Percentiles rank a stretch among this genome's conserved stretches.
These are phyloP conservation scores for Lizonia empirigonia DNA, from an alignment of 2,329 filamentous ascomycete genomes.

Conservation along the genomic window DNA sequence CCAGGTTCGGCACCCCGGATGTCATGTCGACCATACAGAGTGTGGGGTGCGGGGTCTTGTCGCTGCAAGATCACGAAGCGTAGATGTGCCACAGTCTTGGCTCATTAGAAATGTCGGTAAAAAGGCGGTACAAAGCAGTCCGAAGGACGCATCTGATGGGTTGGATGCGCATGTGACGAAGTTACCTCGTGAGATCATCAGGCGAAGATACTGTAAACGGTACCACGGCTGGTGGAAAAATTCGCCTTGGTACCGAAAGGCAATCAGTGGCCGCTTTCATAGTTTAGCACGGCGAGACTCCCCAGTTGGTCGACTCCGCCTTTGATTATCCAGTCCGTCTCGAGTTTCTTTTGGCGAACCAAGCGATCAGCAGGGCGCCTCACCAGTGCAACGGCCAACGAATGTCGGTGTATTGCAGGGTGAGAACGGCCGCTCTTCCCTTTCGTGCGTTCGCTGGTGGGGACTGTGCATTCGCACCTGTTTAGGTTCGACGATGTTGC, in stretches of 20 bases:
- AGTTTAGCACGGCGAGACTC: conserved; percentile 6
- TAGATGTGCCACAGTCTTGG: conserved; percentile 33
- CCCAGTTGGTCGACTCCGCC: conserved; percentile 9
- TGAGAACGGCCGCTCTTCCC: conserved; percentile 21
- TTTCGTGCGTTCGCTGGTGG: conserved; percentile 8
- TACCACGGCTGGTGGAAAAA: conserved; percentile 32
- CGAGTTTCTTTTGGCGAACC: not conserved
- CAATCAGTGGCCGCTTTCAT: conserved; percentile 21
- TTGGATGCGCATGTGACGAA: conserved; percentile 24
- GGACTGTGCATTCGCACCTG: conserved; percentile 9
- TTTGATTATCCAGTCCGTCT: conserved; percentile 2
- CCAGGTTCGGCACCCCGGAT: conserved; percentile 15
- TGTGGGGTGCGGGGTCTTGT: conserved; percentile 25
- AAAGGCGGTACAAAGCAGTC: conserved; percentile 27
- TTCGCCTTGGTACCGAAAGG: conserved; percentile 19
- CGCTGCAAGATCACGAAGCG: conserved; percentile 26
- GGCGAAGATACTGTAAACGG: conserved; percentile 21
- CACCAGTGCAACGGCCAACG: conserved; percentile 21
- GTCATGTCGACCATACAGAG: conserved; percentile 23
- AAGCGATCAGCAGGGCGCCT: conserved; percentile 12
- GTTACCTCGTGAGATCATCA: conserved; percentile 27
- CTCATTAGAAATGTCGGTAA: conserved; percentile 20
- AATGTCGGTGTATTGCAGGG: conserved; percentile 28
- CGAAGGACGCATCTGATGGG: conserved; percentile 24
- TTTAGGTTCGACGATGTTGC: conserved; percentile 8